These are phyloP conservation scores for Camellia sinensis DNA, from an alignment of 148 eudicot genomes.

Conservation along the genomic window DNA sequence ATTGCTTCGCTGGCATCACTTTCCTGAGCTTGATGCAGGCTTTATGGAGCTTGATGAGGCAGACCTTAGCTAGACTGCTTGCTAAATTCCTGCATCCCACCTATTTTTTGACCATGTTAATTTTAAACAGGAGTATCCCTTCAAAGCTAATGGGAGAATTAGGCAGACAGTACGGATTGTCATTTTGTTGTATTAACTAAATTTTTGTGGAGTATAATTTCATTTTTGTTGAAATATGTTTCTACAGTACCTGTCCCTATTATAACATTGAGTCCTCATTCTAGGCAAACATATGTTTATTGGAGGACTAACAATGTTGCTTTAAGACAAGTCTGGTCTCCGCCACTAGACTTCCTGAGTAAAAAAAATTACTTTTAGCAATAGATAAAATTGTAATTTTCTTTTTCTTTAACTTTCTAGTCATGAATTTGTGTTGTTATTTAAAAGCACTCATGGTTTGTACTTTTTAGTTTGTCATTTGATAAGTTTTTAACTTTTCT, in stretches of 20 bases:
- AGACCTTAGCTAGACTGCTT: too few relatives aligned
- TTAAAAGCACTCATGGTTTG: not conserved
- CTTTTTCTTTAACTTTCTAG: not conserved
- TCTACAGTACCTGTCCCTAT: not conserved
- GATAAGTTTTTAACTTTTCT: not conserved
- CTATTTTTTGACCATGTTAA: too few relatives aligned
- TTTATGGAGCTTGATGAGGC: not conserved
- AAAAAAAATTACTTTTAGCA: not conserved
- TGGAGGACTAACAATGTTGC: not conserved
- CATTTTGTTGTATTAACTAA: too few relatives aligned
- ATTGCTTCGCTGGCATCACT: not conserved
- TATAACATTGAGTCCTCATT: not conserved
- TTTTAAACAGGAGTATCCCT: too few relatives aligned
- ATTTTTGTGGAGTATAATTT: too few relatives aligned
- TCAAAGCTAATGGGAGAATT: too few relatives aligned
- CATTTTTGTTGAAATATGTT: not conserved
- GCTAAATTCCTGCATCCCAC: not conserved
- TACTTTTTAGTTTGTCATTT: not conserved
- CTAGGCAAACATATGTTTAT: not conserved
- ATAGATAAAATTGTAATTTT: not conserved
- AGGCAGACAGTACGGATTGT: too few relatives aligned
- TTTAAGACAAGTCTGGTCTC: not conserved
- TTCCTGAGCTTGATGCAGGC: slow-evolving; percentile 4
- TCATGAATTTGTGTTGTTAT: not conserved
- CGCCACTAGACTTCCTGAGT: not conserved